Evolutionary conservation across 495 filamentous ascomycete species (phyloP), one percentile per base, ranked within the genome.

Genomic region (Xylaria nigripes): DNA sequence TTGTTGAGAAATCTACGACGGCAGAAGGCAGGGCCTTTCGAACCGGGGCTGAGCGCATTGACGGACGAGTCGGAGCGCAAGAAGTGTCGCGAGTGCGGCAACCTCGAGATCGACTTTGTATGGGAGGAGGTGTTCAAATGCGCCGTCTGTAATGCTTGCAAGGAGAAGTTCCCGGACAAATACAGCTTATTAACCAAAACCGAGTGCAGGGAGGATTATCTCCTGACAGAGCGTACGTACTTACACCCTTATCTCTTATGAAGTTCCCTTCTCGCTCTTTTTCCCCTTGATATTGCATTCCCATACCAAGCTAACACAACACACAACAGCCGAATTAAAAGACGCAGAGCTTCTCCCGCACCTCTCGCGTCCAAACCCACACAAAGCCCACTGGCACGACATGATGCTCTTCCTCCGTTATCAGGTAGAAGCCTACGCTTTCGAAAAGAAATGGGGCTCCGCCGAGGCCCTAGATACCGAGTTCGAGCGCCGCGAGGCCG

Each of bases 351-450:
- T 98, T 9, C 75, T 98, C 3, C 93, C 93, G 1, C 90, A 90
- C 66, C 71, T 98, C 0, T 86, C 87, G 55, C 83, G 82, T 23
- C 93, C 94, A 5, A 98, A 98, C 63, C 93, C 93, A 18, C 92
- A 96, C 67, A 96, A 95, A 64, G 81, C 84, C 0, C 90, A 90
- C 30, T 98, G 89, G 89, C 91, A 96, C 62, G 89, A 93, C 72
- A 97, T 98, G 93, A 93, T 93, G 87, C 81, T 98, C 0, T 98
- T 87, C 65, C 75, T 98, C 8, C 85, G 94, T 0, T 96, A 83
- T 54, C 94, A 98, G 63, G 85, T 98, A 1, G 93, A 98, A 61
- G 87, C 87, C 45, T 95, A 95, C 63, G 93, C 89, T 1, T 86
- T 96, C 61, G 82, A 77, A 0, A 65, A 76, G 8, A 89, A 86